These are phyloP conservation scores for Neoboletus brunneissimus DNA, from an alignment of 768 basidiomycete species.

Conservation along the genomic window DNA sequence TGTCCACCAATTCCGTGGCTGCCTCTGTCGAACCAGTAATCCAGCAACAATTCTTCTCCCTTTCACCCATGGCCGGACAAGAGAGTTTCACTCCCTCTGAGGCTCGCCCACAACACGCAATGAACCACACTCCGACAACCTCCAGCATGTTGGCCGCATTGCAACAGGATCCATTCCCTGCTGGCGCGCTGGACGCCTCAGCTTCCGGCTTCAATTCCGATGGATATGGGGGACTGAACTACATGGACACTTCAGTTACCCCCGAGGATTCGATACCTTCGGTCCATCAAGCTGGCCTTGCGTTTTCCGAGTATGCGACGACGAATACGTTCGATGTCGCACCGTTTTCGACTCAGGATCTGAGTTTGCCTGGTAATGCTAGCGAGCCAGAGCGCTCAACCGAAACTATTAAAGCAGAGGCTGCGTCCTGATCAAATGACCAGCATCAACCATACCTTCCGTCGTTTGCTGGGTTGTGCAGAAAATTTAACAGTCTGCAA, in stretches of 20 bases:
- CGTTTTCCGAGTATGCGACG: slow-evolving; percentile 69
- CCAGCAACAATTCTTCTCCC: slow-evolving; percentile 83
- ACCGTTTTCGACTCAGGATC: slow-evolving; percentile 63
- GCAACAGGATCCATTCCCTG: slow-evolving; percentile 70
- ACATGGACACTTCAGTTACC: slow-evolving; percentile 68
- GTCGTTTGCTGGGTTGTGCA: slow-evolving; percentile 27
- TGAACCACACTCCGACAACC: slow-evolving; percentile 82
- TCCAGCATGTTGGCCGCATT: slow-evolving; percentile 89
- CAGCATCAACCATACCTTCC: slow-evolving; percentile 17
- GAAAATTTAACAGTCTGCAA: slow-evolving; percentile 32
- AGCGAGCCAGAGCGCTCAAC: slow-evolving; percentile 63
- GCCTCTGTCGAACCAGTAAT: slow-evolving; percentile 90
- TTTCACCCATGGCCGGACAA: slow-evolving; percentile 88
- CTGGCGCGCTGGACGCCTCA: slow-evolving; percentile 63
- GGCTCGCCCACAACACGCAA: slow-evolving; percentile 56
- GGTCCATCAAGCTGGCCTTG: slow-evolving; percentile 60
- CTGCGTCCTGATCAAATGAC: slow-evolving; percentile 30
- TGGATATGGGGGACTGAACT: slow-evolving; percentile 66
- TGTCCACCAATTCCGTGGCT: slow-evolving; percentile 89
- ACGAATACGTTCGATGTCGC: slow-evolving; percentile 68
- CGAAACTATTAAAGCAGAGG: slow-evolving; percentile 69
- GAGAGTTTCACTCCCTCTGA: slow-evolving; percentile 72
- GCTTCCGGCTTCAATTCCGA: slow-evolving; percentile 63
- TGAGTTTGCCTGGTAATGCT: slow-evolving; percentile 53
- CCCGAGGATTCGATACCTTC: slow-evolving; percentile 63